These are phyloP conservation scores for Trichoderma atrobrunneum DNA, from an alignment of 2,329 filamentous ascomycete genomes.

Conservation along the genomic window DNA sequence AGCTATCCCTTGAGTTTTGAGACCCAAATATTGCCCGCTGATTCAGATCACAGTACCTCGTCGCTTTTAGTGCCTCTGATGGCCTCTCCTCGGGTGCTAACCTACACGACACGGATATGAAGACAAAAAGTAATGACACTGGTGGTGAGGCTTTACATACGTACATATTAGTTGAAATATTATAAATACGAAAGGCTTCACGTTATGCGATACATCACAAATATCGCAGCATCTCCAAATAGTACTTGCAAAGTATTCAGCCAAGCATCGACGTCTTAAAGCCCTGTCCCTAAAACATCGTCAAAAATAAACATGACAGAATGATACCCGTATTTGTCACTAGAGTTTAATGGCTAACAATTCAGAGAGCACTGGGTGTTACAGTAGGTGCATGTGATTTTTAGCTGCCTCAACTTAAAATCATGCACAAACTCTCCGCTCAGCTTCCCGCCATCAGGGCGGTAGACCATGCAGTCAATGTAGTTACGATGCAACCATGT, in stretches of 20 bases:
- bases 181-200: neutral
- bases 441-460: neutral
- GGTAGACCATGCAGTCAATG: neutral
- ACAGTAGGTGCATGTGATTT: neutral
- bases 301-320: neutral
- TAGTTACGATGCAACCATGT: neutral
- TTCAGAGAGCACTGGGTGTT: neutral
- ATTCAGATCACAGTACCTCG: neutral
- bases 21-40: neutral
- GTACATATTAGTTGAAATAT: neutral
- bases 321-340: neutral
- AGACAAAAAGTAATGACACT: neutral
- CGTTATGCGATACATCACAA: neutral
- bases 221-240: neutral
- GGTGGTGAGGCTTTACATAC: neutral
- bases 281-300: neutral
- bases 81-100: neutral
- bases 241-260: neutral
- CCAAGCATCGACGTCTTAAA: neutral
- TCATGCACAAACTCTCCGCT: neutral
- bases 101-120: neutral
- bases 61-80: neutral
- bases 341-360: neutral
- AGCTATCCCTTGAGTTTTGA: neutral
- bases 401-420: neutral